Conservation (phyloP, 164 flowering plant genomes). For the Piper betle region DNA sequence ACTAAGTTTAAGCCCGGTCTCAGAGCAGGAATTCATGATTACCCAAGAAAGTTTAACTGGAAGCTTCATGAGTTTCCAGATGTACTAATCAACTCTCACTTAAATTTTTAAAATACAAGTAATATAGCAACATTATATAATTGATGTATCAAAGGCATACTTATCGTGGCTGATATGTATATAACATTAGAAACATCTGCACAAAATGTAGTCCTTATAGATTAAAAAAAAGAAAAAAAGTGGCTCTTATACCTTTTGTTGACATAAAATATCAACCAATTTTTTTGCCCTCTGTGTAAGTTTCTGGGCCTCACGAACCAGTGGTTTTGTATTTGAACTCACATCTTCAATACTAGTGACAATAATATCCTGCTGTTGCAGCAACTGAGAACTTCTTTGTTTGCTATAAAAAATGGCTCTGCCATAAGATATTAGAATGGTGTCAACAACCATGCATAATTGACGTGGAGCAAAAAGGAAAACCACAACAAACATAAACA, state of each 20-base stretch:
- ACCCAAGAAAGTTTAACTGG: no score
- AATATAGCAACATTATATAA: background rate
- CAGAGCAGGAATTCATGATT: no score
- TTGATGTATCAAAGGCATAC: background rate
- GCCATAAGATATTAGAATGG: conserved; percentile 6
- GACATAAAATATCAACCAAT: conserved; percentile 61
- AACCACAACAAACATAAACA: background rate
- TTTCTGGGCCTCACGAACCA: conserved; percentile 43
- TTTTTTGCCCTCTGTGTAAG: conserved; percentile 66
- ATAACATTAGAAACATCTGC: background rate
- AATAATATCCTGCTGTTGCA: conserved; percentile 62
- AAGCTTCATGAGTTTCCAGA: no score
- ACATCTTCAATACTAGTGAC: conserved; percentile 73
- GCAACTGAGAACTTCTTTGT: conserved; percentile 39
- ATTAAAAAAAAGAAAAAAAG: no score
- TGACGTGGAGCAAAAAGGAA: background rate
- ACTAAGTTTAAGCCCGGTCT: no score
- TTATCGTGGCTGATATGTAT: background rate
- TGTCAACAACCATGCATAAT: background rate
- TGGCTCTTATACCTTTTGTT: conserved; percentile 58
- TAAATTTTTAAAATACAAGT: no score
- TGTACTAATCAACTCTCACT: background rate
- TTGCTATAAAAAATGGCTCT: conserved; percentile 49
- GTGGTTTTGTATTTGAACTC: conserved; percentile 66
- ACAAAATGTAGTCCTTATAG: background rate